Conservation (phyloP, 179 eudicot genomes). For the Patellifolia procumbens region DNA sequence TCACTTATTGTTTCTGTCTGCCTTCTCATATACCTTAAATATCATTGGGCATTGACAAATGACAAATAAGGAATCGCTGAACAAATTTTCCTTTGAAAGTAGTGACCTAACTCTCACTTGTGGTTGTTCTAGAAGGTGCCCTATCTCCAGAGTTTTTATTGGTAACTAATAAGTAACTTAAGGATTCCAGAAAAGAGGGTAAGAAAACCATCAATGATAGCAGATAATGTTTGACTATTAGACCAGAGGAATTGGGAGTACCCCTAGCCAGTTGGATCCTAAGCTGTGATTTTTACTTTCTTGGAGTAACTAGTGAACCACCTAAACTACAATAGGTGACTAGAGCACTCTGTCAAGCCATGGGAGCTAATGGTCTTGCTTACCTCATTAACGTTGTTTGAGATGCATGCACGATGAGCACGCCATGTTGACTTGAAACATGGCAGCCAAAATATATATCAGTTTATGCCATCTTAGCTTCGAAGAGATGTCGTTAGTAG, state of each 20-base stretch:
- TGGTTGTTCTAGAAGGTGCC: not conserved
- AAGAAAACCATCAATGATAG: no score
- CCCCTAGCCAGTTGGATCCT: not conserved
- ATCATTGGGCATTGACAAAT: not conserved
- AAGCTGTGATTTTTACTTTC: not conserved
- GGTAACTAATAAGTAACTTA: not conserved
- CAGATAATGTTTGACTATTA: no score
- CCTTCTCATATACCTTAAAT: not conserved
- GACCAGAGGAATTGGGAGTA: not conserved
- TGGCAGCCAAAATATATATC: not conserved
- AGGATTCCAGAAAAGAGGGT: not conserved
- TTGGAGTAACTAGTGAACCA: not conserved
- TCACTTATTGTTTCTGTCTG: no score
- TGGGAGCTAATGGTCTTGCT: conserved; percentile 6
- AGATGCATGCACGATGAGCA: conserved; percentile 1
- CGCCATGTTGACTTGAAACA: conserved; percentile 1
- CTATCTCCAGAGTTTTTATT: not conserved
- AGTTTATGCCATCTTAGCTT: not conserved
- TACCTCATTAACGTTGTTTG: not conserved
- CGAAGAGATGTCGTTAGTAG: not conserved
- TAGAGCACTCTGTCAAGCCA: conserved; percentile 9
- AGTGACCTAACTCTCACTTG: conserved; percentile 4
- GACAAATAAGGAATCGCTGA: not conserved
- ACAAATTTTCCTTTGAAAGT: not conserved
- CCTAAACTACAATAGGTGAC: not conserved